Percentiles rank a stretch among this genome's conserved stretches.
Evolutionary conservation across 495 filamentous ascomycete genomes (phyloP).

Genomic region (Opeltia flavorubescens): DNA sequence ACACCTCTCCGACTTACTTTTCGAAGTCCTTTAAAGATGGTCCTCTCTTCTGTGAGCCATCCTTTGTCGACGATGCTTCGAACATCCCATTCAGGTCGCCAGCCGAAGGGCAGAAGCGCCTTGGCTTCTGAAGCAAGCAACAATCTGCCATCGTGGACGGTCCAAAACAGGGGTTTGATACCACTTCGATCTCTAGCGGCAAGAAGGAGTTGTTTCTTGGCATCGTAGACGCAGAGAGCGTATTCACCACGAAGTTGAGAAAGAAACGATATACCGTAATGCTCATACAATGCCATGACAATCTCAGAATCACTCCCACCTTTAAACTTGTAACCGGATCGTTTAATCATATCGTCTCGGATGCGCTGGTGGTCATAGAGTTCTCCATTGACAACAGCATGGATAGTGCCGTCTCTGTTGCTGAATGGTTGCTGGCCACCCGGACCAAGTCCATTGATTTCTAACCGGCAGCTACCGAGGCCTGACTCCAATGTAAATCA

Average conservation of each 20-base stretch:
- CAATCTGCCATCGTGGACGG: constrained; percentile 20
- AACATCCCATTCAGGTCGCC: constrained; percentile 36
- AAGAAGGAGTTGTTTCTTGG: constrained; percentile 22
- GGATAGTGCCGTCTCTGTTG: constrained; percentile 21
- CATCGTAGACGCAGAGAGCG: constrained; percentile 34
- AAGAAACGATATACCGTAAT: constrained; percentile 30
- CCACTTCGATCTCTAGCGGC: constrained; percentile 37
- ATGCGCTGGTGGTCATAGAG: constrained; percentile 35
- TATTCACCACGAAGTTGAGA: constrained; percentile 36
- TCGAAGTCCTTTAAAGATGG: constrained; percentile 30
- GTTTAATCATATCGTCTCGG: constrained; percentile 18
- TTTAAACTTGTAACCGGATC: constrained; percentile 25
- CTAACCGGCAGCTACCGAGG: constrained; percentile 32
- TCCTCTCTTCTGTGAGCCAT: constrained; percentile 26
- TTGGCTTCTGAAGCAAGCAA: constrained; percentile 32
- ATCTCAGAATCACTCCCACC: constrained; percentile 32
- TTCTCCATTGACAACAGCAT: constrained; percentile 43
- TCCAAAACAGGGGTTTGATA: constrained; percentile 39
- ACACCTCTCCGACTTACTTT: constrained; percentile 12
- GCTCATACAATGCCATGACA: constrained; percentile 34
- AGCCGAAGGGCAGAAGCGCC: constrained; percentile 29
- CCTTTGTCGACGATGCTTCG: constrained; percentile 21
- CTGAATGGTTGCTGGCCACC: constrained; percentile 34
- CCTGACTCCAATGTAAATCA: constrained; percentile 10
- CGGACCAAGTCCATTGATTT: constrained; percentile 36